A percentile compares a stretch with the other conserved stretches of the same genome.
These are phyloP conservation scores for Coffea eugenioides DNA, from an alignment of 257 asterid genomes.

Conservation along the genomic window DNA sequence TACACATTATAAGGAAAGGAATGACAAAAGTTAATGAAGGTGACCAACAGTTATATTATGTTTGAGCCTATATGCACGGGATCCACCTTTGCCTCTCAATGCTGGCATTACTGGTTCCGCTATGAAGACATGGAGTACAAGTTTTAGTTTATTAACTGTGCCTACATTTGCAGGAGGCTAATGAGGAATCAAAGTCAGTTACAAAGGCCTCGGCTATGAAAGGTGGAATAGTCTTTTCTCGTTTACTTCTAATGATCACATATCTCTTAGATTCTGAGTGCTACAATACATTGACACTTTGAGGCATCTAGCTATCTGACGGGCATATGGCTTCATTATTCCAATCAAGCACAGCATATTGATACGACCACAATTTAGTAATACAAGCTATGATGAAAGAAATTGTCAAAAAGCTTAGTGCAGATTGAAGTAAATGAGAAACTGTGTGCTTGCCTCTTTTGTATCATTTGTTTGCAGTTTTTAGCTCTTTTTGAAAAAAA, in stretches of 20 bases:
- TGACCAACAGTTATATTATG: neutral
- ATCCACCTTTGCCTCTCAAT: neutral
- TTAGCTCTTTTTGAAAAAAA: neutral
- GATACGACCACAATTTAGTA: neutral
- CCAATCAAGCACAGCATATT: neutral
- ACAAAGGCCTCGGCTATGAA: slow-evolving; percentile 89
- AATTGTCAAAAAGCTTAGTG: neutral
- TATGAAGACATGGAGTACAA: neutral
- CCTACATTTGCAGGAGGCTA: slow-evolving; percentile 57
- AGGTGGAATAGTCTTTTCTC: slow-evolving; percentile 37
- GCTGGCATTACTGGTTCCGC: neutral
- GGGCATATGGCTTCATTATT: neutral
- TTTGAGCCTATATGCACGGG: neutral
- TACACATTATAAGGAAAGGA: neutral
- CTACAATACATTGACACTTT: neutral
- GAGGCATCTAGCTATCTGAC: neutral
- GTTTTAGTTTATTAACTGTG: neutral
- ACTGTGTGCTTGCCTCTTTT: neutral
- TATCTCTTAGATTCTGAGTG: too few relatives aligned
- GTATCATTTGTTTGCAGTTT: neutral
- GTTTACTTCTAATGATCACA: neutral
- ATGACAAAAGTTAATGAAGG: neutral
- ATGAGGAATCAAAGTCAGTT: slow-evolving; percentile 82
- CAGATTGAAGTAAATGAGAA: neutral
- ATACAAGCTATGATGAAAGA: too few relatives aligned